Evolutionary conservation across 768 basidiomycete species (phyloP).

Genomic region (Rhodotorula toruloides): DNA sequence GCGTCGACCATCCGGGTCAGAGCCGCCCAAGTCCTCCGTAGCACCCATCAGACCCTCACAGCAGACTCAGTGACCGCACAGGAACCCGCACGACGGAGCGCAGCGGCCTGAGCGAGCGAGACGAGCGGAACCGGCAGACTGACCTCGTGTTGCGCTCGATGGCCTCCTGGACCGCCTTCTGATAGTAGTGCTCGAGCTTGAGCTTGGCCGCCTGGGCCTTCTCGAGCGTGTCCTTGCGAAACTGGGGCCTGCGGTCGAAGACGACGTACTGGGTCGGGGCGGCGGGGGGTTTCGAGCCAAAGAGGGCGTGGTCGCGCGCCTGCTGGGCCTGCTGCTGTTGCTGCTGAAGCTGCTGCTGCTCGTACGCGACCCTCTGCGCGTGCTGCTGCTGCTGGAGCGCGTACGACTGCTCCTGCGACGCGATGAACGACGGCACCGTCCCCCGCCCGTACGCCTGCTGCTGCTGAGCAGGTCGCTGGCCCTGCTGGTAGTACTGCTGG

Average conservation of each 20-base stretch:
- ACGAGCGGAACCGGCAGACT: slow-evolving; percentile 29
- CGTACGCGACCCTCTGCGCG: slow-evolving; percentile 45
- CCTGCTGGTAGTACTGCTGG: slow-evolving; percentile 18
- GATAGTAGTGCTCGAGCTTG: slow-evolving; percentile 94
- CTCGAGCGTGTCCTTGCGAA: slow-evolving; percentile 73
- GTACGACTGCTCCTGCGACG: background rate
- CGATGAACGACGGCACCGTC: slow-evolving; percentile 8
- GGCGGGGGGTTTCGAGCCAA: slow-evolving; percentile 16
- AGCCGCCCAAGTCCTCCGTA: too few relatives aligned
- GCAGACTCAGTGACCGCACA: too few relatives aligned
- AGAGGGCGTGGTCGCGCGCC: slow-evolving; percentile 20
- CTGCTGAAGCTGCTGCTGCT: slow-evolving; percentile 26
- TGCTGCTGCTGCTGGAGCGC: slow-evolving; percentile 14
- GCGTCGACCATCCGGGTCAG: too few relatives aligned
- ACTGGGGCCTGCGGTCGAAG: slow-evolving; percentile 74
- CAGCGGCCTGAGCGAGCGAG: background rate
- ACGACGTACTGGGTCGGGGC: slow-evolving; percentile 55
- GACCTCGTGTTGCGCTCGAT: slow-evolving; percentile 89
- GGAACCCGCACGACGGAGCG: background rate
- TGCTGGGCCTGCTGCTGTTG: slow-evolving; percentile 22
- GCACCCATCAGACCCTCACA: too few relatives aligned
- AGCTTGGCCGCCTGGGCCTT: slow-evolving; percentile 69
- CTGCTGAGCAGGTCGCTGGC: too few relatives aligned
- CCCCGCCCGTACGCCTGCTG: background rate
- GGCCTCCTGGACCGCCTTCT: slow-evolving; percentile 89